Evolutionary conservation across 108 stramenopile species (phyloP).

Genomic region (Cyclotella baltica): DNA sequence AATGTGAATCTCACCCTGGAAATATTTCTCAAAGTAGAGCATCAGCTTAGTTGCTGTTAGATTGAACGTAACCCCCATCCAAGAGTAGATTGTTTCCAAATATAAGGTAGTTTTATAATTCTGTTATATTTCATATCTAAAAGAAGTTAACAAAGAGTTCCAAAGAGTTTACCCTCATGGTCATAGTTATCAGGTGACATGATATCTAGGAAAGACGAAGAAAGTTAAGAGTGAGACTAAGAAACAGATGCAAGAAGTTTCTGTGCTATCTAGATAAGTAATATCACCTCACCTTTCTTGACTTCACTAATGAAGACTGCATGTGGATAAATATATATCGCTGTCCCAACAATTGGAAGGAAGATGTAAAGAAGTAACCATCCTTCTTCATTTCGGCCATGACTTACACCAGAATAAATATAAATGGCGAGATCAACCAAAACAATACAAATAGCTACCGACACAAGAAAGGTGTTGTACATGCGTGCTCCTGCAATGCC

Average conservation of each 20-base stretch:
- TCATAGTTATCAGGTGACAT: conserved; percentile 23
- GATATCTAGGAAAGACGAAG: background rate
- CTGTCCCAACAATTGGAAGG: conserved; percentile 8
- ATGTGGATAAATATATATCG: conserved; percentile 28
- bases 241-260: background rate
- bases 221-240: background rate
- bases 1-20: too few relatives aligned
- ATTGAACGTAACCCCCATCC: too few relatives aligned
- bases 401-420: conserved; percentile 8
- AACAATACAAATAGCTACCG: background rate
- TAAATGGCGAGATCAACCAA: conserved; percentile 6
- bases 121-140: too few relatives aligned
- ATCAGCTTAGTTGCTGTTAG: too few relatives aligned
- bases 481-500: conserved; percentile 1
- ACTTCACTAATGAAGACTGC: conserved; percentile 22
- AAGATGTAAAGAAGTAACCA: conserved; percentile 4
- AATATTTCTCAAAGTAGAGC: too few relatives aligned
- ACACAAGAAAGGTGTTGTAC: conserved; percentile 19
- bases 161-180: too few relatives aligned
- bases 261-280: background rate
- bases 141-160: too few relatives aligned
- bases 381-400: background rate
- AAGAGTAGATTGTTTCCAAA: too few relatives aligned
- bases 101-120: too few relatives aligned
- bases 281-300: background rate